Percentiles rank a stretch among this genome's conserved stretches.
These are phyloP conservation scores for Mallotus nudiflorus DNA, from an alignment of 345 rosid species.

Conservation along the genomic window DNA sequence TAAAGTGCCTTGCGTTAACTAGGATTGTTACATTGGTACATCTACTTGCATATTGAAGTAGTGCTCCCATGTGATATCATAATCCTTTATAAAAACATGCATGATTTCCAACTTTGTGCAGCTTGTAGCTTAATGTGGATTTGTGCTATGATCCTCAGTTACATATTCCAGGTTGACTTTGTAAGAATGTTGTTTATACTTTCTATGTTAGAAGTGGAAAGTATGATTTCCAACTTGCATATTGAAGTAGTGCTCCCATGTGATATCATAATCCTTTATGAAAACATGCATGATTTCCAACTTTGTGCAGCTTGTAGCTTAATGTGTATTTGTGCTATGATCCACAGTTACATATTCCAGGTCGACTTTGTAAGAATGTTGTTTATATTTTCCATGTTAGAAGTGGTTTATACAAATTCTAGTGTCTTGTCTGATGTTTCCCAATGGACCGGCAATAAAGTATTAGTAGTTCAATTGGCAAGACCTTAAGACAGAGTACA, in stretches of 20 bases:
- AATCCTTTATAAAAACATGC: neutral
- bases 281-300: neutral
- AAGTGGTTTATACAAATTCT: neutral
- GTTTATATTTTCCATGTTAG: conserved; percentile 2
- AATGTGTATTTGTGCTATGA: neutral
- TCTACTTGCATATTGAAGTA: conserved; percentile 5
- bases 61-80: neutral
- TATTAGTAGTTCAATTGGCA: conserved; percentile 4
- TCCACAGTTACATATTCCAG: neutral
- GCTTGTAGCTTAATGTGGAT: neutral
- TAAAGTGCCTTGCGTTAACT: neutral
- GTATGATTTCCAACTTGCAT: too few species aligned
- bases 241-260: neutral
- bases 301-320: neutral
- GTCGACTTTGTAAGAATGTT: conserved; percentile 7
- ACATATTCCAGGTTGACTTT: conserved; percentile 13
- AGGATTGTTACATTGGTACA: conserved; percentile 7
- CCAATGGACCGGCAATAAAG: neutral
- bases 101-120: neutral
- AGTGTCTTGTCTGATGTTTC: neutral
- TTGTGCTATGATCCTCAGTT: neutral
- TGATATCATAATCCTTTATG: neutral
- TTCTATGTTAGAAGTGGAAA: conserved; percentile 1
- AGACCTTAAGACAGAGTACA: neutral
- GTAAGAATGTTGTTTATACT: neutral